Evolutionary conservation across 129 eudicot species (phyloP), one percentile per base, ranked within the genome.

Genomic region (Pulicaria dysenterica): DNA sequence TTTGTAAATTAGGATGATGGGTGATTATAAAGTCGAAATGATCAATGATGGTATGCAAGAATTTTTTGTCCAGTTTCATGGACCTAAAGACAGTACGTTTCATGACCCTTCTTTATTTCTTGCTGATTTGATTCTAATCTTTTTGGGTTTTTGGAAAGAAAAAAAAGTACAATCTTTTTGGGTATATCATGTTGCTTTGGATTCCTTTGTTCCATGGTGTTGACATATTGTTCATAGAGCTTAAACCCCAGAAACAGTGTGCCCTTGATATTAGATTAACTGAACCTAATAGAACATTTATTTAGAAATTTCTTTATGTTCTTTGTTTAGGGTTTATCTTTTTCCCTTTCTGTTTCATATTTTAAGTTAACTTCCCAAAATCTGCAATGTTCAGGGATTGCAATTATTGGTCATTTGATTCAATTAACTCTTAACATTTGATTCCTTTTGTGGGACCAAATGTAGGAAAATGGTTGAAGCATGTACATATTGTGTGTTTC

Each of bases 21-120:
- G 95, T 76, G 97, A 91, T 77, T 88, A 88, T 72, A 89, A 92
- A 83, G 98, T 92, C 70, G 98, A 92, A 72, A 92, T 83, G 91
- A 87, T 92, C 82, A 89, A 92, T 82, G 98, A 92, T 85, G 88
- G 98, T 50, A 85, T 92, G 91, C 98, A 92, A 58, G 91, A 89
- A 78, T 92, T 92, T 72, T 89, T 83, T 82, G 98, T 92, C 48
- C 77, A 89, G 56, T 92, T 92, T 58, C 89, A 89, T 83, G 98
- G 97, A 62, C 97, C 97, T 14, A 86, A 58, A 78, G 95, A 91
- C 56, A 91, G 97, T 91, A 91, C 72, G 69, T 46, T 73, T 64
- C 63, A 4, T 63, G 5, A 34, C 67, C 69, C 42, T 36, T 34
- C 19, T 14, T 31, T 61, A 1, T 42, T 17, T 74, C n/a, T 41